Evolutionary conservation across 2,329 filamentous ascomycete species (phyloP), one percentile per base, ranked within the genome.

Genomic region (Fusarium chlamydosporum): DNA sequence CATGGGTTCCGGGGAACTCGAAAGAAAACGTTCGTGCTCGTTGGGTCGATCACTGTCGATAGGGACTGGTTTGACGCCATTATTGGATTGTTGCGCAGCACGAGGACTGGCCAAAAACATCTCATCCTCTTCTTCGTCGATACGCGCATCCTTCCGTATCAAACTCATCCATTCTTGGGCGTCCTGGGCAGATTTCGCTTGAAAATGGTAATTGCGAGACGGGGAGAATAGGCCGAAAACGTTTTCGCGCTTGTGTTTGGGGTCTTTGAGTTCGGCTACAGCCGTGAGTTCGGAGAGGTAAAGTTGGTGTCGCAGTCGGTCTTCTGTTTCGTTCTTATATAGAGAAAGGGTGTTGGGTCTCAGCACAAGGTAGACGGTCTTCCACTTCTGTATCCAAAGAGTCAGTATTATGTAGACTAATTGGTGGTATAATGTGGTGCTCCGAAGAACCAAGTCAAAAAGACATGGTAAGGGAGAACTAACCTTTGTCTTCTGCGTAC

Each of bases 201-300:
- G 92, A 62, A 99, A 89, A 75, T 97, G 94, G 80, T 91, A 97
- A 81, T 97, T 98, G 70, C 91, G 91, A 16, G 94, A 91, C 0
- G 94, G 92, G 0, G 94, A 95, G 80, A 97, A 99, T 45, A 98
- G 86, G 20, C 92, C 96, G 77, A 99, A 98, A 64, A 97, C 88
- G 77, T 97, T 89, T 53, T 93, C 88, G 61, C 92, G 91, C 77
- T 92, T 94, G 65, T 94, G 90, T 79, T 97, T 97, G 10, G 93
- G 91, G 73, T 97, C 94, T 75, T 92, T 94, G 68, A 98, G 89
- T 61, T 92, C 88, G 3, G 94, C 92, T 43, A 97, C 93, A 9
- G 96, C 94, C 4, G 94, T 97, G 61, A 98, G 87, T 64, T 99
- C 96, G 42, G 92, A 91, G 38, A 98, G 87, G 75, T 90, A 90